Conservation (phyloP, 208 protist genomes). For the Balamuthia mandrillaris region DNA sequence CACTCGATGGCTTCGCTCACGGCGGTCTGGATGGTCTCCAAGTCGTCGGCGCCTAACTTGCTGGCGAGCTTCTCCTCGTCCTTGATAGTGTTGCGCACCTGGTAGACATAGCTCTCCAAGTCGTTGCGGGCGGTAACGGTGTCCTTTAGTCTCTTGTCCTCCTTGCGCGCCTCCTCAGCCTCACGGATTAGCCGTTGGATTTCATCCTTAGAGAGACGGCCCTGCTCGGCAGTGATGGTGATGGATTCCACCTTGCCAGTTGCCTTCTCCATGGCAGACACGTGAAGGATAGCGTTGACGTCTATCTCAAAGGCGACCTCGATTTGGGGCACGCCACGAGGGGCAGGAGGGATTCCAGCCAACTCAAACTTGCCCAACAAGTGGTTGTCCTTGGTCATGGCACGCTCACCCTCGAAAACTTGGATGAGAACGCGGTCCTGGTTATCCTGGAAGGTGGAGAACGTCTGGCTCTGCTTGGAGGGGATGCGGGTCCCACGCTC, state of each 20-base stretch:
- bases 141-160: conserved; percentile 78
- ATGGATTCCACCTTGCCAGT: conserved; percentile 79
- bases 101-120: conserved; percentile 77
- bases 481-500: conserved; percentile 86
- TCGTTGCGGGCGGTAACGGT: conserved; percentile 69
- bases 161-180: conserved; percentile 81
- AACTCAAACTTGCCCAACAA: conserved; percentile 96
- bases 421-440: conserved; percentile 86
- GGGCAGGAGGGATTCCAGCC: conserved; percentile 90
- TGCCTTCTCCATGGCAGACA: conserved; percentile 92
- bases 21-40: conserved; percentile 45
- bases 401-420: conserved; percentile 96
- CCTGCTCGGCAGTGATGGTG: conserved; percentile 90
- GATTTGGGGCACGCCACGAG: conserved; percentile 95
- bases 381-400: conserved; percentile 97
- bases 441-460: conserved; percentile 90
- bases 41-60: conserved; percentile 58
- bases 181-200: conserved; percentile 81
- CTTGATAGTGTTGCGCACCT: conserved; percentile 61
- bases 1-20: conserved; percentile 61
- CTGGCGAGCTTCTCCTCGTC: conserved; percentile 42
- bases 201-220: conserved; percentile 83
- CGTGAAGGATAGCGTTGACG: conserved; percentile 94
- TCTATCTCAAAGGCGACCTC: conserved; percentile 96
- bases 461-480: conserved; percentile 89